Evolutionary conservation across 768 basidiomycete genomes (phyloP), one percentile per base, ranked within the genome.

Genomic region (Leccinum truebloodii): DNA sequence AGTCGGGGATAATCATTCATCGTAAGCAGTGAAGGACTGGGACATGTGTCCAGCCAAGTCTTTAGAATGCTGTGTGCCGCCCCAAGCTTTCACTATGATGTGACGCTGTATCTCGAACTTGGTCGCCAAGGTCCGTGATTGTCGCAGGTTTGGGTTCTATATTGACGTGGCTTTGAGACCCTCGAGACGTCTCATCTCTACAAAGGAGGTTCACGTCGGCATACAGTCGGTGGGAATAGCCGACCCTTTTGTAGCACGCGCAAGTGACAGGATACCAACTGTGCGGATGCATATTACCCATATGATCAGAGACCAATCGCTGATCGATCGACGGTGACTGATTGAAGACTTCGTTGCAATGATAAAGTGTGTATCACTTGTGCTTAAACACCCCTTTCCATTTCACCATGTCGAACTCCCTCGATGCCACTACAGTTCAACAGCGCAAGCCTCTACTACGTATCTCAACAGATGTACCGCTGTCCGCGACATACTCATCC

Each of bases 401-500:
- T 18, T n/a, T 10, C 8, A 60, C 41, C 8, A 71, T 69, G 68
- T 49, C 52, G 34, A 39, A 50, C 37, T 44, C 57, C 52, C 52
- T 53, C 41, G 34, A 26, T 37, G 20, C 24, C 22, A 44, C 35
- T 26, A 57, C 55, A 18, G 48, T 16, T 16, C 58, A 54, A 26
- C 58, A 58, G 52, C 73, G 66, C 52, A 59, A 61, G 32, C 58
- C 62, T 28, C 32, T 34, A 32, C 69, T 69, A 4, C 68, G 66
- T 20, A 72, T 77, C 48, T 66, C 66, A 20, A 78, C 78, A 52
- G 73, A 77, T 57, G 52, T 76, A 35, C 71, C 78, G 32, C 75
- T 71, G 56, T 72, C 72, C 13, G 68, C 73, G 16, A 67, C 77
- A 50, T 72, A 75, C 59, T 74, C 77, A 30, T 71, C 75, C 39